Evolutionary conservation across 306 rosid genomes (phyloP).

Genomic region (Quillaja saponaria): DNA sequence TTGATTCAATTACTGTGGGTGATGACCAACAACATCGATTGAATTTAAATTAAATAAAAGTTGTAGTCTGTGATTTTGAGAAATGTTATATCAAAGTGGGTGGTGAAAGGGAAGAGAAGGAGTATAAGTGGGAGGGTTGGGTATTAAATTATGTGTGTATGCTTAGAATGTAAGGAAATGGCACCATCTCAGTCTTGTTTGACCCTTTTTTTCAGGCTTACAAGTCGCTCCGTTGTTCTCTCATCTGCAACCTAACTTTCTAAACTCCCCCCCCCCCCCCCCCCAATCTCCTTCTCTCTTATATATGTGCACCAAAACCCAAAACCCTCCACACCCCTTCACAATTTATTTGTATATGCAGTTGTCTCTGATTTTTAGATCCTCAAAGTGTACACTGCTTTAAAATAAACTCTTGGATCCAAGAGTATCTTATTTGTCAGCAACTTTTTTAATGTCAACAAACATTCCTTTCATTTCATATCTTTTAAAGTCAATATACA

Average conservation of each 20-base stretch:
- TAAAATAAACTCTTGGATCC: background rate
- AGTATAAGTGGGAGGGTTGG: too few relatives aligned
- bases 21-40: too few relatives aligned
- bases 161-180: slow-evolving; percentile 46
- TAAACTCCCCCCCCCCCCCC: too few relatives aligned
- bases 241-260: slow-evolving; percentile 32
- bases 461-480: slow-evolving; percentile 43
- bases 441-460: slow-evolving; percentile 25
- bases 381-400: background rate
- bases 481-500: slow-evolving; percentile 22
- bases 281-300: background rate
- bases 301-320: slow-evolving; percentile 33
- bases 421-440: slow-evolving; percentile 8
- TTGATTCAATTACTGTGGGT: slow-evolving; percentile 8
- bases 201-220: slow-evolving; percentile 51
- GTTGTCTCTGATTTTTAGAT: background rate
- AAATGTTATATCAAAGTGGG: slow-evolving; percentile 43
- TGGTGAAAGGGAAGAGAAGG: too few relatives aligned
- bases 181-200: slow-evolving; percentile 40
- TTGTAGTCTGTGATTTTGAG: slow-evolving; percentile 17
- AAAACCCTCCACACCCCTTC: slow-evolving; percentile 11
- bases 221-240: slow-evolving; percentile 48
- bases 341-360: background rate
- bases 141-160: too few relatives aligned
- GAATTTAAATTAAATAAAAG: background rate